Evolutionary conservation across 2,329 filamentous ascomycete species (phyloP), one percentile per base, ranked within the genome.

Genomic region (Xylariaceae sp.): DNA sequence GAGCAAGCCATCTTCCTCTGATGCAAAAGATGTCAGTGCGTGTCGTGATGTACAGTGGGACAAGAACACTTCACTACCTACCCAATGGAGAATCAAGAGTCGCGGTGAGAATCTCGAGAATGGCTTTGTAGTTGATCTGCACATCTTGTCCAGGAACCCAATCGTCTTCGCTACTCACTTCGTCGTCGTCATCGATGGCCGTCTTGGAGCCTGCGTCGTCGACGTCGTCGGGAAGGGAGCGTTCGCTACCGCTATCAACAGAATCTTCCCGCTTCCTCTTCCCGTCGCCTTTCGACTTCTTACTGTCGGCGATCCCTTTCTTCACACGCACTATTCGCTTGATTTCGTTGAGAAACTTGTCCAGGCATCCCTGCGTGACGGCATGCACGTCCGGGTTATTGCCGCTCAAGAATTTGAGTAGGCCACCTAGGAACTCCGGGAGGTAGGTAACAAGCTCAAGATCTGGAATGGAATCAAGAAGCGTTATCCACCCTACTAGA

Each of bases 61-160:
- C 27, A 39, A 42, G 44, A 18, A 36, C 22, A 27, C 4, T 5
- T 27, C 22, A 5, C 22, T 27, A 66, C 74, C 60, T 71, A 90
- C 89, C 87, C 60, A 86, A 75, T 3, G 88, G 86, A 15, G 89
- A 88, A 61, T 95, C 88, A 40, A 99, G 78, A 55, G 94, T 96
- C 11, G 86, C 85, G 2, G 95, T 90, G 39, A 99, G 71, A 47
- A 97, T 99, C 59, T 95, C 89, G 42, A 99, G 73, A 33, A 99
- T 95, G 58, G 87, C 89, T 52, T 89, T 85, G 68, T 96, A 89
- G 68, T 97, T 92, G 54, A 99, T 89, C 51, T 95, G 87, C 7
- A 96, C 90, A 67, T 99, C 94, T 69, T 99, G 94, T 1, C 95
- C 94, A 0, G 95, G 95, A 41, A 97, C 86, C 90, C 92, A 99